Evolutionary conservation across 805 yeast species (phyloP).

Genomic region (Komagataella populi): DNA sequence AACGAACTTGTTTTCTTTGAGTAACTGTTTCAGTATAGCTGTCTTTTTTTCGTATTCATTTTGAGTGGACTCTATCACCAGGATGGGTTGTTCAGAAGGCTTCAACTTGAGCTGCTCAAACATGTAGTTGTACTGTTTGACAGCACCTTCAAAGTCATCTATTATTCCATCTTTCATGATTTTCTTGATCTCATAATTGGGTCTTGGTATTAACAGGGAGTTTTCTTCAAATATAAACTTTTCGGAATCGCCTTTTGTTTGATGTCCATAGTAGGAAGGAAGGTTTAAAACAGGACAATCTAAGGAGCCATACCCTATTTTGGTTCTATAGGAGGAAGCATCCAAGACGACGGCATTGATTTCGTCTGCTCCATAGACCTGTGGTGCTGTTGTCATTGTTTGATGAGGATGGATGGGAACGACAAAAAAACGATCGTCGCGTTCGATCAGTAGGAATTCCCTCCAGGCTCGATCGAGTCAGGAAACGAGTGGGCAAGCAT

Average conservation of each 20-base stretch:
- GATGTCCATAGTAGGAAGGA: conserved; percentile 54
- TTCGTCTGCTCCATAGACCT: conserved; percentile 61
- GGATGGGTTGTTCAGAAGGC: conserved; percentile 55
- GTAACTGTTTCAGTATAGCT: conserved; percentile 55
- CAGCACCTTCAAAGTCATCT: conserved; percentile 80
- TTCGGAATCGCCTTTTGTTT: conserved; percentile 8
- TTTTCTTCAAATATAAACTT: conserved; percentile 17
- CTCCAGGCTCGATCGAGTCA: too few relatives aligned
- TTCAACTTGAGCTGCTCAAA: conserved; percentile 40
- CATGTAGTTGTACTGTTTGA: conserved; percentile 56
- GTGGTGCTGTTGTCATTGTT: conserved; percentile 24
- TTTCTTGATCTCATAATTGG: conserved; percentile 36
- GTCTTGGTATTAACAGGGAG: conserved; percentile 25
- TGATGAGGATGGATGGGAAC: neutral
- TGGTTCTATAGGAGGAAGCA: conserved; percentile 75
- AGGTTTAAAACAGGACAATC: conserved; percentile 68
- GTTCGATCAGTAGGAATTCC: neutral
- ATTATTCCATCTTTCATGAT: conserved; percentile 48
- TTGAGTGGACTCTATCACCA: conserved; percentile 85
- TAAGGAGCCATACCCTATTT: conserved; percentile 87
- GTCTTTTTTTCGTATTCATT: conserved; percentile 52
- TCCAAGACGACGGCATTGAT: conserved; percentile 85
- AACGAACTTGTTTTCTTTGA: conserved; percentile 60
- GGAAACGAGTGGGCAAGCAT: too few relatives aligned
- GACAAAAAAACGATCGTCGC: neutral